phyloP scores from a whole-genome alignment of 306 rosid species.

The Pterocarpus macrocarpus region DNA sequence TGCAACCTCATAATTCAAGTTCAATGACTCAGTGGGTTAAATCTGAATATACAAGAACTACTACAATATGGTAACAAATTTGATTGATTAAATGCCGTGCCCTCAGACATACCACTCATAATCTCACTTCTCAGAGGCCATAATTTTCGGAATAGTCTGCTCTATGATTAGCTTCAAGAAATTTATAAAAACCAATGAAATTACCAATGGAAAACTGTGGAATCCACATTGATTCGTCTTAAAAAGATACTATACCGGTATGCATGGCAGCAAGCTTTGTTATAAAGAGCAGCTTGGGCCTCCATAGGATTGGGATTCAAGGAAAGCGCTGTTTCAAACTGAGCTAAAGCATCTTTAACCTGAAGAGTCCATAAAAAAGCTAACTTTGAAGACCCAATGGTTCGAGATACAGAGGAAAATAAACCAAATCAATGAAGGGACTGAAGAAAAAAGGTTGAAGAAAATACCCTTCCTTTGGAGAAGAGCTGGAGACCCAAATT shows the following conservation, averaged over 20 bases:
- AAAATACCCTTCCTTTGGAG: constrained; percentile 87
- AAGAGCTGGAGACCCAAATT: constrained; percentile 91
- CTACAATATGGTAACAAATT: not conserved
- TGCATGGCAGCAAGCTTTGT: constrained; percentile 98
- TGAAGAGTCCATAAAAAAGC: constrained; percentile 49
- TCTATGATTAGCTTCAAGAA: constrained; percentile 5
- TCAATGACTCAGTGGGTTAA: constrained; percentile 15
- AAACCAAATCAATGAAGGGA: not conserved
- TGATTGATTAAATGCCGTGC: constrained; percentile 1
- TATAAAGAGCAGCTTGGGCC: constrained; percentile 93
- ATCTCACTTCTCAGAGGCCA: constrained; percentile 6
- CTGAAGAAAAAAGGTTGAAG: not conserved
- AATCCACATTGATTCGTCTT: constrained; percentile 13
- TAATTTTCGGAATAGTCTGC: not conserved
- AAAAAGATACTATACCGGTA: constrained; percentile 60
- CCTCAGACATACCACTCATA: not conserved
- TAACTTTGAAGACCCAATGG: constrained; percentile 3
- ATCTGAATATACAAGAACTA: constrained; percentile 32
- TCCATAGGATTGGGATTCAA: constrained; percentile 88
- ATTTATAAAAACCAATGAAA: constrained; percentile 10
- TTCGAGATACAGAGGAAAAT: constrained; percentile 1
- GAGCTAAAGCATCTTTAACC: constrained; percentile 93
- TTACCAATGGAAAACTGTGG: constrained; percentile 19
- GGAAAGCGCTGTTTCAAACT: constrained; percentile 86
- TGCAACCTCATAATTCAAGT: constrained; percentile 6